These are phyloP conservation scores for Amoeboaphelidium occidentale DNA, from an alignment of 371 early-diverging fungal genomes.

Conservation along the genomic window DNA sequence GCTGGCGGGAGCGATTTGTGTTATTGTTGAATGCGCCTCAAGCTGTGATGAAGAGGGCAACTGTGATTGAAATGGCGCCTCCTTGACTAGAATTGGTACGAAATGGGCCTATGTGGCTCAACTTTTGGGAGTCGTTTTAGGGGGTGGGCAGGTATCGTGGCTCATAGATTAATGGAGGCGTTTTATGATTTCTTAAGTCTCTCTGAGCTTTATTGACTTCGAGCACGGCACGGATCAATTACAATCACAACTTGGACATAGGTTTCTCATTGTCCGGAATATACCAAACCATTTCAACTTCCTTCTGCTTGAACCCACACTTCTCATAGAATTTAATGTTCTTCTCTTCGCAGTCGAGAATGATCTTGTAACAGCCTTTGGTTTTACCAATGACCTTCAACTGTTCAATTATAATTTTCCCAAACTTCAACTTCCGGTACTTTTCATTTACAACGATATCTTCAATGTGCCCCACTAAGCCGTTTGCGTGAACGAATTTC, in stretches of 20 bases:
- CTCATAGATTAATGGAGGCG: no score
- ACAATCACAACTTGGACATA: neutral
- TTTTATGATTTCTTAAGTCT: no score
- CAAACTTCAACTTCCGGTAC: slow-evolving; percentile 74
- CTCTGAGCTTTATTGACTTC: no score
- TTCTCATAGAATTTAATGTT: slow-evolving; percentile 43
- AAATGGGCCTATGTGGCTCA: no score
- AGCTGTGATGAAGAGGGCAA: no score
- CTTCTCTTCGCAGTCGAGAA: slow-evolving; percentile 53
- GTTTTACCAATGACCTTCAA: slow-evolving; percentile 23
- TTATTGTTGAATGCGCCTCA: no score
- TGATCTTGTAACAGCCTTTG: slow-evolving; percentile 25
- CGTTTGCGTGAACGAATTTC: slow-evolving; percentile 76
- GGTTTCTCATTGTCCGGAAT: neutral
- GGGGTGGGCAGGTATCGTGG: no score
- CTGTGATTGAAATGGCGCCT: no score
- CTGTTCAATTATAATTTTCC: slow-evolving; percentile 22
- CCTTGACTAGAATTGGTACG: no score
- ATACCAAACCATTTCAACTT: neutral
- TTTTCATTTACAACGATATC: slow-evolving; percentile 82
- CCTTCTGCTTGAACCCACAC: neutral
- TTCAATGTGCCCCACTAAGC: slow-evolving; percentile 33
- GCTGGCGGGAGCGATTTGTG: no score
- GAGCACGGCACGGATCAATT: no score
- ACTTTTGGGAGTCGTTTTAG: no score